phyloP scores from a whole-genome alignment of 495 filamentous ascomycete species.

The Massariosphaeria phaeospora region DNA sequence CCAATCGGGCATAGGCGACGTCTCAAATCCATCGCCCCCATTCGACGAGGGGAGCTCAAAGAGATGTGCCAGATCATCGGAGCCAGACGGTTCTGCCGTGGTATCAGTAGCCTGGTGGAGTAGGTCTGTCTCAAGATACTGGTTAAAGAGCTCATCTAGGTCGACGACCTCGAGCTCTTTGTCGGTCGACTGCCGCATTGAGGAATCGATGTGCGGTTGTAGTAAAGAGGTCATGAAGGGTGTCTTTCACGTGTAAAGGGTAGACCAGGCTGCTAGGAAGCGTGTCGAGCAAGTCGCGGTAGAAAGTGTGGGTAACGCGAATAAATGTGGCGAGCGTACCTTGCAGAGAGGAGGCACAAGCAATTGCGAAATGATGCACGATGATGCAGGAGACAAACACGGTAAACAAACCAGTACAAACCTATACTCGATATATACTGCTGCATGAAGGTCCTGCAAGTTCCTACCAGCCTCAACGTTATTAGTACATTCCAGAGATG shows the following conservation, averaged over 20 bases:
- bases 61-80: constrained; percentile 36
- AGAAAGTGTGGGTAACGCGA: background rate
- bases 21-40: constrained; percentile 30
- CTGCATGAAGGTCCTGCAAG: constrained; percentile 2
- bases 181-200: constrained; percentile 38
- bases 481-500: constrained; percentile 17
- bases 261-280: constrained; percentile 22
- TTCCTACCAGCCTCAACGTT: constrained; percentile 29
- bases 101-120: constrained; percentile 36
- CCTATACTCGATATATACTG: constrained; percentile 34
- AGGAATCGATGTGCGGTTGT: constrained; percentile 20
- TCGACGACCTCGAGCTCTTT: constrained; percentile 40
- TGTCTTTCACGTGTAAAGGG: constrained; percentile 30
- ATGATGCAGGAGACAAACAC: constrained; percentile 31
- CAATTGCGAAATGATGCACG: constrained; percentile 10
- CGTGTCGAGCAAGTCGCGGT: background rate
- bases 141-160: constrained; percentile 41
- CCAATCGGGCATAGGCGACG: constrained; percentile 35
- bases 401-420: constrained; percentile 23
- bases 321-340: constrained; percentile 9
- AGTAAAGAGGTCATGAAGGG: constrained; percentile 25
- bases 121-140: constrained; percentile 39
- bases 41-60: constrained; percentile 37
- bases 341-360: constrained; percentile 21
- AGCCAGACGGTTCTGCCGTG: constrained; percentile 33